Percentiles rank a stretch among this genome's conserved stretches.
Evolutionary conservation across 306 rosid genomes (phyloP).

Genomic region (Argentina anserina): DNA sequence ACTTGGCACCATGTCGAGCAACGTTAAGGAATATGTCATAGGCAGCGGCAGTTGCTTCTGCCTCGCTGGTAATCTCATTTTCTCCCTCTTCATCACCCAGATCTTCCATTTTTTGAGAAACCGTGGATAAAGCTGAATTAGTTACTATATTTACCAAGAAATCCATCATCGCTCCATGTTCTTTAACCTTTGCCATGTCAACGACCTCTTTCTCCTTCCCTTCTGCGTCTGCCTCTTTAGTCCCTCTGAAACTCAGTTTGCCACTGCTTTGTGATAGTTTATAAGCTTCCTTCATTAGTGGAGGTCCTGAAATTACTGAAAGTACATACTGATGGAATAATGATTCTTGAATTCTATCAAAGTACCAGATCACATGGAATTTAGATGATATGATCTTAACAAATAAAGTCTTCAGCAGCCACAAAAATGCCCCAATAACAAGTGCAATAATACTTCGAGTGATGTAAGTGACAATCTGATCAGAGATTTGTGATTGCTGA

Average conservation of each 20-base stretch:
- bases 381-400: background rate
- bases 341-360: background rate
- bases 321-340: background rate
- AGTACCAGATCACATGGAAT: background rate
- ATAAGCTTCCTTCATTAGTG: background rate
- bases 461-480: background rate
- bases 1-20: constrained; percentile 57
- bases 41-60: constrained; percentile 88
- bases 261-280: too few species aligned
- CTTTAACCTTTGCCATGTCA: constrained; percentile 59
- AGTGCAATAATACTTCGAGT: background rate
- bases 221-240: too few species aligned
- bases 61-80: constrained; percentile 74
- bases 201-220: constrained; percentile 31
- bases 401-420: background rate
- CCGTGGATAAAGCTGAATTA: constrained; percentile 66
- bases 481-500: background rate
- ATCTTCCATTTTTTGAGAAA: constrained; percentile 54
- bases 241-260: too few species aligned
- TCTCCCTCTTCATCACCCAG: constrained; percentile 50
- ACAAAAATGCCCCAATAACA: background rate
- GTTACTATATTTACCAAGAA: constrained; percentile 65
- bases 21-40: constrained; percentile 63
- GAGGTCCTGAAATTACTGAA: background rate
- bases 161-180: constrained; percentile 83